These are phyloP conservation scores for Cenchrus americanus DNA, from an alignment of 176 grass and related monocot genomes.

Conservation along the genomic window DNA sequence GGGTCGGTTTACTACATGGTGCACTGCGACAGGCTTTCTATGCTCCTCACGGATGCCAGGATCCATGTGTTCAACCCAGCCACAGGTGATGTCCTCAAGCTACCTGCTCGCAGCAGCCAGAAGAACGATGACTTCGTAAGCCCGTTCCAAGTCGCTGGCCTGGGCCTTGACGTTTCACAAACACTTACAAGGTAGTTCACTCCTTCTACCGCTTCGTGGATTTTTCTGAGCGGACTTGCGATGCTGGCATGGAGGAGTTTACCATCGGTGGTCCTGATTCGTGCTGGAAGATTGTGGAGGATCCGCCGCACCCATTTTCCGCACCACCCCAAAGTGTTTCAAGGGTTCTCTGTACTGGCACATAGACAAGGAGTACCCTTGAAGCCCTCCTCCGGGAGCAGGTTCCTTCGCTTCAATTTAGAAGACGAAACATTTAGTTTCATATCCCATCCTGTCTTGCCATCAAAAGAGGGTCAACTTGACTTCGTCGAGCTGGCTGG, in stretches of 20 bases:
- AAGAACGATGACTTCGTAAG: background rate
- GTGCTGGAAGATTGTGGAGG: background rate
- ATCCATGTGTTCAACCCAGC: constrained; percentile 1
- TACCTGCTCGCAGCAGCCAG: background rate
- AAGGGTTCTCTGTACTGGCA: too few species aligned
- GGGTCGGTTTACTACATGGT: background rate
- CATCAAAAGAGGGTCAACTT: too few species aligned
- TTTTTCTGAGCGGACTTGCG: background rate
- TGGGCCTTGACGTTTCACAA: background rate
- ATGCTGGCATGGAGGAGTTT: background rate
- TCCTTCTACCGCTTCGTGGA: background rate
- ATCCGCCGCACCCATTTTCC: background rate
- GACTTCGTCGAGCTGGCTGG: background rate
- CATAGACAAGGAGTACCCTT: too few species aligned
- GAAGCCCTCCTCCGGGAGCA: too few species aligned
- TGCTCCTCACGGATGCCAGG: background rate
- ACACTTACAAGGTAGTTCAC: background rate
- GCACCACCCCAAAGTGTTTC: too few species aligned
- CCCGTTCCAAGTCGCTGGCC: background rate
- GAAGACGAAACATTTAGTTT: too few species aligned
- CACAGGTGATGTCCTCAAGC: background rate
- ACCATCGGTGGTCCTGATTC: background rate
- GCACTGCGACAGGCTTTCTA: background rate
- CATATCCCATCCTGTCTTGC: too few species aligned
- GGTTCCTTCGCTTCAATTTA: too few species aligned